A percentile compares a stretch with the other conserved stretches of the same genome.
These are phyloP conservation scores for Corynascus novoguineensis DNA, from an alignment of 495 filamentous ascomycete genomes.

Conservation along the genomic window DNA sequence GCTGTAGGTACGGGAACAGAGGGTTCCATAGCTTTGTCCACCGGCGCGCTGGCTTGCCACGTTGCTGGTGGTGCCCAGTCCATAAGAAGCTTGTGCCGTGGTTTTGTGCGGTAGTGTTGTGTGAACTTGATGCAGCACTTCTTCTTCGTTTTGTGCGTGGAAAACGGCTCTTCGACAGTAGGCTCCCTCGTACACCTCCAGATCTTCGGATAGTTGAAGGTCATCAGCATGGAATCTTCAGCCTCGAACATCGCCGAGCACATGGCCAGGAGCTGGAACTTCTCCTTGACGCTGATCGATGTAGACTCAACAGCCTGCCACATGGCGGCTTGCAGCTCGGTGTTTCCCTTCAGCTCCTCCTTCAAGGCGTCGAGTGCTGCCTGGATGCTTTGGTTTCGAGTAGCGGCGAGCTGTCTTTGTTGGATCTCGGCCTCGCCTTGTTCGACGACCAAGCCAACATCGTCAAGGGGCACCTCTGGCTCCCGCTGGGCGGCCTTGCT, in stretches of 20 bases:
- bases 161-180: neutral
- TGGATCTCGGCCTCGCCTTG: conserved; percentile 57
- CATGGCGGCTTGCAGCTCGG: conserved; percentile 59
- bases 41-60: conserved; percentile 22
- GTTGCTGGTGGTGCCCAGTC: conserved; percentile 18
- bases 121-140: conserved; percentile 31
- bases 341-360: conserved; percentile 58
- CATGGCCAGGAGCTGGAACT: conserved; percentile 70
- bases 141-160: conserved; percentile 16
- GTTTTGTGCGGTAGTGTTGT: conserved; percentile 29
- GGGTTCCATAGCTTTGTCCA: no score
- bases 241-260: conserved; percentile 68
- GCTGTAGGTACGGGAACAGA: no score
- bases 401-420: conserved; percentile 61
- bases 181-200: conserved; percentile 56
- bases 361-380: conserved; percentile 73
- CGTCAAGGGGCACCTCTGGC: conserved; percentile 27
- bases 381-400: conserved; percentile 66
- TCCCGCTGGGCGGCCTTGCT: conserved; percentile 30
- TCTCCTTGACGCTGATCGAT: conserved; percentile 59
- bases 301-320: conserved; percentile 74
- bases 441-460: conserved; percentile 73
- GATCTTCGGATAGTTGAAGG: conserved; percentile 62
- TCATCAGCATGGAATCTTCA: conserved; percentile 55
- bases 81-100: conserved; percentile 23